Evolutionary conservation across 495 filamentous ascomycete genomes (phyloP).

Genomic region (Bombardia bombarda): DNA sequence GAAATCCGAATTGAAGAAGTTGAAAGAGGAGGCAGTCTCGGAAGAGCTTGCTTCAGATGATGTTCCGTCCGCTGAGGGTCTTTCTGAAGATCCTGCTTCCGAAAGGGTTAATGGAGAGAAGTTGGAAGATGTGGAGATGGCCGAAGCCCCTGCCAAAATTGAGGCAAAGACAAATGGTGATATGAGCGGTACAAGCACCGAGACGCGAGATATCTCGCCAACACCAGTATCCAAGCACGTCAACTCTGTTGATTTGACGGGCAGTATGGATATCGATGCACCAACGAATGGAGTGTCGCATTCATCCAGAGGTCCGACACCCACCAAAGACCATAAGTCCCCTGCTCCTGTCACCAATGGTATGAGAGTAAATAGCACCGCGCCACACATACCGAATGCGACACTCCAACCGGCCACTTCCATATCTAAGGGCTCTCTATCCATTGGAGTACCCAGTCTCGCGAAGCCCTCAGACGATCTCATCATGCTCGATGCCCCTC

Average conservation of each 20-base stretch:
- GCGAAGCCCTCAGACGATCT: constrained; percentile 41
- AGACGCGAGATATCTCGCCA: not conserved
- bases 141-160: constrained; percentile 23
- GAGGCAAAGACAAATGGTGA: constrained; percentile 9
- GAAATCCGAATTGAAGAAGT: constrained; percentile 38
- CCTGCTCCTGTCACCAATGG: not conserved
- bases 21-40: constrained; percentile 22
- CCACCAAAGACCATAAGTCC: not conserved
- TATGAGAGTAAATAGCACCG: not conserved
- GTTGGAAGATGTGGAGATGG: constrained; percentile 22
- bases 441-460: not conserved
- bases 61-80: no score
- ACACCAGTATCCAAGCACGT: no score
- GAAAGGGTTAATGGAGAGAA: not conserved
- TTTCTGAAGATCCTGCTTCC: no score
- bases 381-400: not conserved
- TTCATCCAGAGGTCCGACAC: not conserved
- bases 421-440: not conserved
- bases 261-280: not conserved
- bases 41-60: no score
- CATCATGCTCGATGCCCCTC: constrained; percentile 34
- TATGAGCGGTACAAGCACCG: not conserved
- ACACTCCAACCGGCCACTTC: not conserved
- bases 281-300: not conserved
- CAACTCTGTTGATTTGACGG: no score